Evolutionary conservation across 495 filamentous ascomycete species (phyloP).

Genomic region (Diplogelasinospora grovesii): DNA sequence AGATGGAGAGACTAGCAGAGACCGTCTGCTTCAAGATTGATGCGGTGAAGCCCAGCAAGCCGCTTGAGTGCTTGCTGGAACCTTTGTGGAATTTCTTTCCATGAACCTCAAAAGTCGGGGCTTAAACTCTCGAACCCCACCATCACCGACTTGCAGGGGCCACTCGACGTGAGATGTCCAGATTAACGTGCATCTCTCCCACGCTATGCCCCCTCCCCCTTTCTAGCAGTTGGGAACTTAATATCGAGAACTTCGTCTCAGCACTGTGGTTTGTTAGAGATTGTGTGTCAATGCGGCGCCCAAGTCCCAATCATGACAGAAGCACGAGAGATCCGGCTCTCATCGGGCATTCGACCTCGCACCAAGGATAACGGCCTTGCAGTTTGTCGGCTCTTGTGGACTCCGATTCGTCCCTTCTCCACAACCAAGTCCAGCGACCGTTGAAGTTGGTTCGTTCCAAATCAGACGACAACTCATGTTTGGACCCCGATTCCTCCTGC

Average conservation of each 20-base stretch:
- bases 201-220: neutral
- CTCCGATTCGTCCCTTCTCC: constrained; percentile 12
- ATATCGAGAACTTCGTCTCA: neutral
- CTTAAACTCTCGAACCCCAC: constrained; percentile 10
- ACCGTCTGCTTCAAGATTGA: no score
- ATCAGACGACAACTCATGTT: no score
- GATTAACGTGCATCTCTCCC: constrained; percentile 12
- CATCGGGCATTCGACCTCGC: constrained; percentile 4
- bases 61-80: no score
- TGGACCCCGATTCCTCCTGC: no score
- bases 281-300: constrained; percentile 13
- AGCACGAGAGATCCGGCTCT: constrained; percentile 8
- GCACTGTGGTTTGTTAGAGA: neutral
- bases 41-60: no score
- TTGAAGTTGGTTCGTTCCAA: neutral
- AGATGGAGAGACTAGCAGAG: no score
- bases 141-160: constrained; percentile 9
- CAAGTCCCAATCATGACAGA: constrained; percentile 9
- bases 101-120: constrained; percentile 1
- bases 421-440: neutral
- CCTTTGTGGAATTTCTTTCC: neutral
- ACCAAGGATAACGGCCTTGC: constrained; percentile 11
- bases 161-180: constrained; percentile 17
- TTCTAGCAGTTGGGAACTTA: constrained; percentile 1
- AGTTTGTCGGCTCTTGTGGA: constrained; percentile 4